Percentiles rank a stretch among this genome's conserved stretches.
These are phyloP conservation scores for Ceratobasidium sp. DNA, from an alignment of 1,284 basidiomycete genomes.

Conservation along the genomic window DNA sequence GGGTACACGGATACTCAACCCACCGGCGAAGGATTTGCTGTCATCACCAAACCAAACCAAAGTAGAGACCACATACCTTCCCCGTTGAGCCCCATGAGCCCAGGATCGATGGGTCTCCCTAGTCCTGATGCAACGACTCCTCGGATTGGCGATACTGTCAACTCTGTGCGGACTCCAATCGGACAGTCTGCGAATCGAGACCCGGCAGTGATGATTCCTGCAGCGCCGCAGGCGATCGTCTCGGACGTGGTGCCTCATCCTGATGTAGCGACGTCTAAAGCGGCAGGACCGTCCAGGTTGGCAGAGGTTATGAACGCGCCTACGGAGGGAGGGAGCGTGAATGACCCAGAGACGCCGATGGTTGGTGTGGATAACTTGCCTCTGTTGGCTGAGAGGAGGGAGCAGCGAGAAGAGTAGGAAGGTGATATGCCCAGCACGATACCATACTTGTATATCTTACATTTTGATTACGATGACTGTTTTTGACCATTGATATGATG, in stretches of 20 bases:
- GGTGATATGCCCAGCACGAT: not conserved
- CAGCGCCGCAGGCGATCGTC: constrained; percentile 34
- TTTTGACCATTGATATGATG: not conserved
- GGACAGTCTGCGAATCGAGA: constrained; percentile 30
- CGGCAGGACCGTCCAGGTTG: not conserved
- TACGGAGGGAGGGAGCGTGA: not conserved
- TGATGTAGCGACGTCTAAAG: not conserved
- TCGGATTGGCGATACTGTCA: not conserved
- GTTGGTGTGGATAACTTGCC: constrained; percentile 32
- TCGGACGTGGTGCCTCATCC: constrained; percentile 29
- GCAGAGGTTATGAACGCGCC: not conserved
- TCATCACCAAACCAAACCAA: constrained; percentile 6
- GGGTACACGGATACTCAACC: constrained; percentile 35
- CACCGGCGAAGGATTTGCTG: constrained; percentile 36
- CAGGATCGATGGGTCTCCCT: not conserved
- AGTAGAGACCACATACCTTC: not conserved
- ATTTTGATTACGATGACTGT: constrained; percentile 18
- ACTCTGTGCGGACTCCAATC: not conserved
- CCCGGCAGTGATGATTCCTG: constrained; percentile 31
- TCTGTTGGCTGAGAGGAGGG: constrained; percentile 21
- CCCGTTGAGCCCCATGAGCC: not conserved
- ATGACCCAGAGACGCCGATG: constrained; percentile 18
- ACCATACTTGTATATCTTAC: constrained; percentile 39
- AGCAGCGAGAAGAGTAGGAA: not conserved
- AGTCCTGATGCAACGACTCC: not conserved